phyloP scores from a whole-genome alignment of 768 basidiomycete genomes.

The Trametes maxima region DNA sequence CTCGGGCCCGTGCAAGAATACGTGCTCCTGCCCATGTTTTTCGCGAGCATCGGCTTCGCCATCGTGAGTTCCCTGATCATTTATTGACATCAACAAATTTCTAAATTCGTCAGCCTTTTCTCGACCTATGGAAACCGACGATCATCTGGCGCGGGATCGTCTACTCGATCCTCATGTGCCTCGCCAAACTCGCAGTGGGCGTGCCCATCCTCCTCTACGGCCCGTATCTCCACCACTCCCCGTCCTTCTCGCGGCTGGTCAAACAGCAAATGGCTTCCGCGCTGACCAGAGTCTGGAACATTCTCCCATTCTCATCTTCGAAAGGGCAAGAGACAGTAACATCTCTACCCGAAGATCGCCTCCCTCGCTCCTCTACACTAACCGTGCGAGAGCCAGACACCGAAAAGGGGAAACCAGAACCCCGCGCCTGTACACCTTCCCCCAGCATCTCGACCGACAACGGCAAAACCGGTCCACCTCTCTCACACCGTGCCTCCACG shows the following conservation, averaged over 20 bases:
- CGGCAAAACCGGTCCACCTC: neutral
- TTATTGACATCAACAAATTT: neutral
- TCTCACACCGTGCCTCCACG: neutral
- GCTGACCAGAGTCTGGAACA: neutral
- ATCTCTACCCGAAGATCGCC: neutral
- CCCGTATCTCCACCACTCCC: neutral
- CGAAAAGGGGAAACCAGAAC: neutral
- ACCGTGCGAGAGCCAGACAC: neutral
- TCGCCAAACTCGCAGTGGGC: slow-evolving; percentile 55
- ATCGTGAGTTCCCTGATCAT: neutral
- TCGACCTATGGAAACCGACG: slow-evolving; percentile 26
- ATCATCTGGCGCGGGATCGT: slow-evolving; percentile 58
- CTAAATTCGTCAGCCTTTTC: slow-evolving; percentile 24
- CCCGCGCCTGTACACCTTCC: neutral
- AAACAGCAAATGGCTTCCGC: neutral
- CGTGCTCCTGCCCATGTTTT: slow-evolving; percentile 65
- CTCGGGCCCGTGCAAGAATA: slow-evolving; percentile 39
- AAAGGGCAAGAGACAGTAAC: neutral
- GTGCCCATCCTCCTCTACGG: slow-evolving; percentile 42
- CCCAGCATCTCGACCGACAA: neutral
- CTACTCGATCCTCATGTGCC: slow-evolving; percentile 58
- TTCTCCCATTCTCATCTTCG: neutral
- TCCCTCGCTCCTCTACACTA: neutral
- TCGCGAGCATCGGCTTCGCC: slow-evolving; percentile 59
- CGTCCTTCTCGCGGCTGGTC: neutral